These are phyloP conservation scores for Helenozyma rhizophorensis DNA, from an alignment of 805 yeast genomes.

Conservation along the genomic window DNA sequence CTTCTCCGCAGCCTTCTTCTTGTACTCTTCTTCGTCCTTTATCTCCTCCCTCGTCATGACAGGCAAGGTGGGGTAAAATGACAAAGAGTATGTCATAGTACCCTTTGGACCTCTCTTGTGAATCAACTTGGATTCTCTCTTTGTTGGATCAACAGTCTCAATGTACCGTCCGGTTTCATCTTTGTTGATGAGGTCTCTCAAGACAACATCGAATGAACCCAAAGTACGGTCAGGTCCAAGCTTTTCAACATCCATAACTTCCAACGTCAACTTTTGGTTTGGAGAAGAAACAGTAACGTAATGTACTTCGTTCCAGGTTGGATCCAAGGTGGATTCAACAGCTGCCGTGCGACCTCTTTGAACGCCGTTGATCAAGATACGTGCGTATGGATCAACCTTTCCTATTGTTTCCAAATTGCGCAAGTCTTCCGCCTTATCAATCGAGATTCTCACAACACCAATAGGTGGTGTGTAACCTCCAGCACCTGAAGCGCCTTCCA, in stretches of 20 bases:
- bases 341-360: slow-evolving; percentile 75
- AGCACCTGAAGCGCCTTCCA: slow-evolving; percentile 62
- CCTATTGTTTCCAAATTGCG: slow-evolving; percentile 87
- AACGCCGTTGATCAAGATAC: slow-evolving; percentile 73
- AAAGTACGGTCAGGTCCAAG: slow-evolving; percentile 78
- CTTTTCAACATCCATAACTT: slow-evolving; percentile 88
- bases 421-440: slow-evolving; percentile 68
- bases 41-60: slow-evolving; percentile 75
- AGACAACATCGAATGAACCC: slow-evolving; percentile 72
- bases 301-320: slow-evolving; percentile 79
- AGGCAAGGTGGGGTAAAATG: slow-evolving; percentile 81
- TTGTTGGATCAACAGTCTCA: slow-evolving; percentile 52
- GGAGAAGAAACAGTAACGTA: slow-evolving; percentile 81
- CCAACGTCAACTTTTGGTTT: slow-evolving; percentile 76
- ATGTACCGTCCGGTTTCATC: slow-evolving; percentile 60
- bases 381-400: slow-evolving; percentile 85
- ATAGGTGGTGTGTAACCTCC: slow-evolving; percentile 91
- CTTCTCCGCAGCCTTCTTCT: slow-evolving; percentile 14
- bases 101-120: slow-evolving; percentile 85
- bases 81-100: slow-evolving; percentile 60
- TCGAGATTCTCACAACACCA: slow-evolving; percentile 77
- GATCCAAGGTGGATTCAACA: slow-evolving; percentile 61
- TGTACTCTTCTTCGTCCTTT: slow-evolving; percentile 44
- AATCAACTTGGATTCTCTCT: slow-evolving; percentile 59
- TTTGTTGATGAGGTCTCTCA: slow-evolving; percentile 63